Percentiles rank a stretch among this genome's conserved stretches.
These are phyloP conservation scores for Aureobasidium uvarum DNA, from an alignment of 2,329 filamentous ascomycete genomes.

Conservation along the genomic window DNA sequence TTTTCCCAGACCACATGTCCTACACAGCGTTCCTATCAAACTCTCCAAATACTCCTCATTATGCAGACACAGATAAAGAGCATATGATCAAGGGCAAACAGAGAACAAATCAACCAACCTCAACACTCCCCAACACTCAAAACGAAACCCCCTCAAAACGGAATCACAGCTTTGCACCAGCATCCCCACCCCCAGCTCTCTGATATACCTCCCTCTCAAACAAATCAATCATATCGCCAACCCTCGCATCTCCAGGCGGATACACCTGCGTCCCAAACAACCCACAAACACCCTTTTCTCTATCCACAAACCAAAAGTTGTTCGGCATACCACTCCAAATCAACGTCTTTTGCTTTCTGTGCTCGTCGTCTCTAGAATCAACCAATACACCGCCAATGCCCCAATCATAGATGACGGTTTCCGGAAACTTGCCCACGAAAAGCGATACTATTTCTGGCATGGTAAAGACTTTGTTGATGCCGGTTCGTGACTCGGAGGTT, in stretches of 20 bases:
- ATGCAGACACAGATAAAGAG: no score
- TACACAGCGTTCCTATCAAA: no score
- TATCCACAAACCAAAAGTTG: constrained; percentile 45
- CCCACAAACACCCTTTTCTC: constrained; percentile 43
- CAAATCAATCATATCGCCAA: constrained; percentile 38
- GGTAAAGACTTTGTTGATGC: constrained; percentile 36
- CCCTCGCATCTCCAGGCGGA: constrained; percentile 44
- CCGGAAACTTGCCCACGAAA: constrained; percentile 39
- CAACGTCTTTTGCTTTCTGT: constrained; percentile 44
- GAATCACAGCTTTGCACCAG: no score
- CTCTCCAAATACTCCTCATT: no score
- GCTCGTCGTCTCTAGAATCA: constrained; percentile 39
- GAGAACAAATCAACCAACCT: no score
- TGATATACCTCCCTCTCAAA: constrained; percentile 47
- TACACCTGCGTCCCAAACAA: constrained; percentile 47
- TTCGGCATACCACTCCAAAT: constrained; percentile 51
- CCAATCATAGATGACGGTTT: constrained; percentile 37
- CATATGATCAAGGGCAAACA: no score
- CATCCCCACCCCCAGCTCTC: background rate
- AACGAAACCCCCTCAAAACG: no score
- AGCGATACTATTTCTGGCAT: constrained; percentile 37
- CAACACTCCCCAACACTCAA: no score
- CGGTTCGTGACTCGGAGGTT: constrained; percentile 30
- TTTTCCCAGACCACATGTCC: no score
- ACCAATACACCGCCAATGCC: constrained; percentile 48